These are phyloP conservation scores for Ganoderma boninense DNA, from an alignment of 1,284 basidiomycete genomes.

Conservation along the genomic window DNA sequence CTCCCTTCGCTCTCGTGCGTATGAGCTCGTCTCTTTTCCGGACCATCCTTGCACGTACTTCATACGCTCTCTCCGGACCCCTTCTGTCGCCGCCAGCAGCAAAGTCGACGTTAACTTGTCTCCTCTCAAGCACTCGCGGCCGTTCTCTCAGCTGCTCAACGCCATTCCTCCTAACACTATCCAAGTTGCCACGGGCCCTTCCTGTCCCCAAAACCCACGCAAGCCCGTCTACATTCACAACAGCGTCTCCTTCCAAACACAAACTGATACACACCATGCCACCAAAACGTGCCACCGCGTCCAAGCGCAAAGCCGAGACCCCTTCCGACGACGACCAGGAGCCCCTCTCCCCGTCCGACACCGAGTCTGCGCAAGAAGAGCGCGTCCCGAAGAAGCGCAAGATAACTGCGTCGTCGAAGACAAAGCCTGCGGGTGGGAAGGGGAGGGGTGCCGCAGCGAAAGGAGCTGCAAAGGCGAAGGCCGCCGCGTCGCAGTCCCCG, in stretches of 20 bases:
- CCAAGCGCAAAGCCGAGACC: constrained; percentile 38
- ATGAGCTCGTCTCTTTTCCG: constrained; percentile 24
- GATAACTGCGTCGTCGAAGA: constrained; percentile 14
- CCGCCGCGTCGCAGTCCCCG: background rate
- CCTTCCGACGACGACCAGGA: constrained; percentile 13
- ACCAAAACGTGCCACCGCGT: constrained; percentile 41
- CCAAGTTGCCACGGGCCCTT: background rate
- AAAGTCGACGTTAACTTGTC: too few relatives aligned
- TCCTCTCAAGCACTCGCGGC: background rate
- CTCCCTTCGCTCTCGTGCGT: background rate
- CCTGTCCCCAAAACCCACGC: background rate
- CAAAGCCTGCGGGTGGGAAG: constrained; percentile 3
- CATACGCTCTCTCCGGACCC: background rate
- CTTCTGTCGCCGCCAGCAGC: background rate
- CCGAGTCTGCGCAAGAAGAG: constrained; percentile 16
- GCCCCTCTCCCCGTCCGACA: constrained; percentile 12
- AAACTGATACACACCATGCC: constrained; percentile 39
- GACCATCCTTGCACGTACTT: constrained; percentile 5
- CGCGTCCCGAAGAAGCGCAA: constrained; percentile 31
- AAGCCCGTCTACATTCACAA: background rate
- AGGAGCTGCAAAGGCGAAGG: background rate
- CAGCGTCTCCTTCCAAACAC: background rate
- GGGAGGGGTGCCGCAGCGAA: background rate
- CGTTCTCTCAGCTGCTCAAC: background rate
- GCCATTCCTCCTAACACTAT: background rate